These are phyloP conservation scores for Dictyostelium capitatum DNA, from an alignment of 78 protist genomes.

Conservation along the genomic window DNA sequence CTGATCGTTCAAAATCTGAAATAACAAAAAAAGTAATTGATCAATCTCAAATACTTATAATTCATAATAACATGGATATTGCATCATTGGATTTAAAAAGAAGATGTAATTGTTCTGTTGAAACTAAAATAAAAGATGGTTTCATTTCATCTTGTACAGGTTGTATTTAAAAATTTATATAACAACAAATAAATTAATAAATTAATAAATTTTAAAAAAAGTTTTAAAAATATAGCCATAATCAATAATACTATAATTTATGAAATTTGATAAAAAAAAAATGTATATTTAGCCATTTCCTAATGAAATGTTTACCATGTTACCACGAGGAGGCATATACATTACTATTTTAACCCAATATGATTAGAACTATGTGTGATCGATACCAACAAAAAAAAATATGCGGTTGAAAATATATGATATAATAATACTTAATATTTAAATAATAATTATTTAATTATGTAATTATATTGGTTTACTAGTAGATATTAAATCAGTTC, in stretches of 20 bases:
- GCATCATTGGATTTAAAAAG: slow-evolving; percentile 67
- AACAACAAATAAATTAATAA: background rate
- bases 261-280: background rate
- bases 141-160: slow-evolving; percentile 75
- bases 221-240: background rate
- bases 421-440: too few species aligned
- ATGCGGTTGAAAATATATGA: too few species aligned
- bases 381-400: too few species aligned
- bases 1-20: slow-evolving; percentile 63
- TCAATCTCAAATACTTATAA: slow-evolving; percentile 68
- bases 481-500: too few species aligned
- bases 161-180: slow-evolving; percentile 27
- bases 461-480: too few species aligned
- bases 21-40: slow-evolving; percentile 51
- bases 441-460: background rate
- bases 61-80: slow-evolving; percentile 79
- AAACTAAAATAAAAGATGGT: slow-evolving; percentile 54
- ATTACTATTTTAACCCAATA: too few species aligned
- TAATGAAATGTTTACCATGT: too few species aligned
- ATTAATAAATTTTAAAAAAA: background rate
- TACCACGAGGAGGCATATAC: too few species aligned
- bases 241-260: too few species aligned
- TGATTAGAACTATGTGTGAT: too few species aligned
- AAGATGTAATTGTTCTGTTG: slow-evolving; percentile 74
- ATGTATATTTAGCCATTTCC: too few species aligned